Conservation (phyloP, 805 yeast species). For the Sungouiella blattae region DNA sequence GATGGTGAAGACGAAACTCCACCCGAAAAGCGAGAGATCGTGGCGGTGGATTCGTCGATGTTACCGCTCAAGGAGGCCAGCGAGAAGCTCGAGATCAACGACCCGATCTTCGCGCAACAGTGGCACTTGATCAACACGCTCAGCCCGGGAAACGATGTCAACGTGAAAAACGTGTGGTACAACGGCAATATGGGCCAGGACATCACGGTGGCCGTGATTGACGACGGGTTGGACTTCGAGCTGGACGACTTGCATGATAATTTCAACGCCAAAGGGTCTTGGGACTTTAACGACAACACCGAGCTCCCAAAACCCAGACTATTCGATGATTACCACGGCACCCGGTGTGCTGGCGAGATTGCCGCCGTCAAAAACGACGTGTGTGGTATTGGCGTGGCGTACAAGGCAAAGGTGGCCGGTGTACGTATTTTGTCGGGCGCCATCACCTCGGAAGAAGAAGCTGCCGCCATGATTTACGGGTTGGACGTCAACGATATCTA, state of each 20-base stretch:
- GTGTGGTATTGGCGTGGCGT: conserved; percentile 98
- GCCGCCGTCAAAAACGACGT: conserved; percentile 83
- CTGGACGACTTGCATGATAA: conserved; percentile 67
- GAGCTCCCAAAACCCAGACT: conserved; percentile 78
- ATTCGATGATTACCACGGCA: conserved; percentile 87
- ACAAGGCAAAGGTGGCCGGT: conserved; percentile 80
- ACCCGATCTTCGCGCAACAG: conserved; percentile 79
- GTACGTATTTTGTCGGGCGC: conserved; percentile 81
- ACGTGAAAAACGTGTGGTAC: conserved; percentile 82
- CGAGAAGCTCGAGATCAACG: conserved; percentile 59
- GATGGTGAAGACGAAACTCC: conserved; percentile 2
- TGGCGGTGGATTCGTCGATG: conserved; percentile 50
- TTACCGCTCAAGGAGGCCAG: conserved; percentile 44
- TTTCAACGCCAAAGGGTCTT: conserved; percentile 77
- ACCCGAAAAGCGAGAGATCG: conserved; percentile 6
- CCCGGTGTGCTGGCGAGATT: conserved; percentile 96
- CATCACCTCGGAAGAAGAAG: conserved; percentile 85
- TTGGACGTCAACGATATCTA: conserved; percentile 86
- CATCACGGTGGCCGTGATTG: conserved; percentile 82
- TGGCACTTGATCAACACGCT: conserved; percentile 87
- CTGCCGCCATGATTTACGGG: conserved; percentile 78
- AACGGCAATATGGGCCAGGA: conserved; percentile 79
- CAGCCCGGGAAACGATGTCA: conserved; percentile 79
- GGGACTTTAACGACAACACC: conserved; percentile 83
- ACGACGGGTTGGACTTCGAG: conserved; percentile 89